Base-by-base conservation (phyloP, 441 rosid genomes). In the Erodium texanum region DNA sequence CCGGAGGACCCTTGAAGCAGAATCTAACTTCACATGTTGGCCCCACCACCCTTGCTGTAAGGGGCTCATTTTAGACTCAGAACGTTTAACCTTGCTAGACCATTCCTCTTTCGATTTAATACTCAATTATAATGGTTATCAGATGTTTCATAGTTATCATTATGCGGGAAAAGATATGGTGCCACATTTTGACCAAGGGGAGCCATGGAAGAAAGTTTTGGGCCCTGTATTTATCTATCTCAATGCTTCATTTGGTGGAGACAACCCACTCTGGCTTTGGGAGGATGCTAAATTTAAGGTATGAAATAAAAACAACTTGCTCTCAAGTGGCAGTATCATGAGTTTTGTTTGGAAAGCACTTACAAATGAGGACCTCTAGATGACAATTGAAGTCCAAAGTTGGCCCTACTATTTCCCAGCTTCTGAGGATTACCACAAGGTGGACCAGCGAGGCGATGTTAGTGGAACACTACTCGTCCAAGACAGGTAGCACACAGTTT, bases 11-110 rank as follows among this genome's bases (percentile, higher is more conserved):
- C 0, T 76, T 77, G 16, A 90, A 93, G 75, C 98, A 93, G 71
- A 89, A 89, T 71, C 94, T 93, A 64, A 90, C 94, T 4, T 93
- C 96, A 65, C 96, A 93, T 64, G 97, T 89, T 36, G 97, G 97
- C 52, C 98, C 97, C 1, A 75, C 67, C 66, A 86, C 83, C 76
- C 84, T 93, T 7, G 87, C 94, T 18, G 96, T 90, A 74, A 76
- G 94, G 76, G 10, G 15, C 27, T 68, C 8, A 20, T 41, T 23
- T 50, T 67, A 67, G 62, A 58, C 27, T 34, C n/a, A n/a, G n/a
- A n/a, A n/a, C n/a, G n/a, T n/a, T n/a, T 38, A 38, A 10, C 11
- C 43, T 38, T 38, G 1, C 10, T 34, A 34, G 38, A 11, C 65
- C 15, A 27, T 62, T 24, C 19, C 18, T 62, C 20, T 24, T 24